These are phyloP conservation scores for Trypanosoma cruzi DNA, from an alignment of 208 protist genomes.

Conservation along the genomic window DNA sequence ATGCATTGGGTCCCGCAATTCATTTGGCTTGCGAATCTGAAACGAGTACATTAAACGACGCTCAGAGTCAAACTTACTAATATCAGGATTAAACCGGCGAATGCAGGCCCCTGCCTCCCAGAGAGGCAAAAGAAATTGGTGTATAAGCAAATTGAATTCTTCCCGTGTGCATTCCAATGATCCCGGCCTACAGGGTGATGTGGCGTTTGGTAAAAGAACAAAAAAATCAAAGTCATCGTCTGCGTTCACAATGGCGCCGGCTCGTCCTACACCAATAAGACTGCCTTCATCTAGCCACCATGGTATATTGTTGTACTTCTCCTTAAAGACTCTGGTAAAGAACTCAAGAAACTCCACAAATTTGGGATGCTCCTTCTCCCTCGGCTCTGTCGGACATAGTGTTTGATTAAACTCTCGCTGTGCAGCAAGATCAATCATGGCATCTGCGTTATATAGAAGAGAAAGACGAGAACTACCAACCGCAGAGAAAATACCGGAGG, in stretches of 20 bases:
- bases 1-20: constrained; percentile 4
- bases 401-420: constrained; percentile 2
- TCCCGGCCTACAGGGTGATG: constrained; percentile 13
- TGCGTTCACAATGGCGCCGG: constrained; percentile 27
- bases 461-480: not conserved
- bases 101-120: constrained; percentile 30
- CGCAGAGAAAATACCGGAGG: not conserved
- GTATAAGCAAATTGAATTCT: constrained; percentile 28
- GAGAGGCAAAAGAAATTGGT: constrained; percentile 26
- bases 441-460: constrained; percentile 3
- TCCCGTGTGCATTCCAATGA: constrained; percentile 22
- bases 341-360: constrained; percentile 19
- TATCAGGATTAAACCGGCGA: constrained; percentile 29
- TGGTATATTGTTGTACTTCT: constrained; percentile 24
- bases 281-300: constrained; percentile 41
- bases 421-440: constrained; percentile 11
- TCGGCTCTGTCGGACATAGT: constrained; percentile 3
- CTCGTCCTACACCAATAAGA: constrained; percentile 30
- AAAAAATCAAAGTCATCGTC: constrained; percentile 49
- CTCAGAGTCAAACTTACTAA: constrained; percentile 25
- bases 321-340: constrained; percentile 15
- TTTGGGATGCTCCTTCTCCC: not conserved
- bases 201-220: constrained; percentile 25
- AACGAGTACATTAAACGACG: constrained; percentile 29
- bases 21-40: constrained; percentile 16